Evolutionary conservation across 257 asterid species (phyloP), one percentile per base, ranked within the genome.

Genomic region (Thymus quinquecostatus): DNA sequence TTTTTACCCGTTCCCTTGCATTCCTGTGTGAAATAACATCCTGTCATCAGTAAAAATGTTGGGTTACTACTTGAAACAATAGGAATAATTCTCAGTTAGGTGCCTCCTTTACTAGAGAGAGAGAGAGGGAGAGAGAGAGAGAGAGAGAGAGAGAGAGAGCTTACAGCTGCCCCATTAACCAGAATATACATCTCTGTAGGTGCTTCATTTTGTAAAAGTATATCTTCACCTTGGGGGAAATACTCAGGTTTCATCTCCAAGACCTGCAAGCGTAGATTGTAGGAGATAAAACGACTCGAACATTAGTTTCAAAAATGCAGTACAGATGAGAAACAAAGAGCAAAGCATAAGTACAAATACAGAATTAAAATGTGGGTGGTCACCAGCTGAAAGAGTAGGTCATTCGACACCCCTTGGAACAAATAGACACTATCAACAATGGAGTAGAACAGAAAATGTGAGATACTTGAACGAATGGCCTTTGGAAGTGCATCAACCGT

Each of bases 311-410:
- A 38, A 7, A 21, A 8, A 21, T n/a, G 43, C 12, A 70, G 8
- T 32, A 59, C 47, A 13, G 48, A n/a, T 33, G 29, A 59, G 62
- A 13, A 47, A 33, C 67, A 60, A 49, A 48, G 6, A 10, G 21
- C 21, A 21, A 21, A 21, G 21, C 21, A 21, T 21, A 21, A 21
- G 21, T 21, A 21, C 21, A 21, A 21, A 21, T 21, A 21, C 4
- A 34, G 38, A 2, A 1, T 34, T 34, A 45, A 54, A 63, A 50
- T 64, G 43, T 38, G 12, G 65, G 77, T 41, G 29, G 72, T 66
- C 85, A 92, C 97, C 95, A 92, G 82, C 84, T 92, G 97, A 83
- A 92, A 92, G 58, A 92, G 92, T 5, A 89, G 85, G 84, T 92
- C 96, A 53, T 83, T 69, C 1, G 97, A 92, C 50, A 92, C 91